Conservation (phyloP, 1,139 yeast genomes). For the Petasospora fabianii region DNA sequence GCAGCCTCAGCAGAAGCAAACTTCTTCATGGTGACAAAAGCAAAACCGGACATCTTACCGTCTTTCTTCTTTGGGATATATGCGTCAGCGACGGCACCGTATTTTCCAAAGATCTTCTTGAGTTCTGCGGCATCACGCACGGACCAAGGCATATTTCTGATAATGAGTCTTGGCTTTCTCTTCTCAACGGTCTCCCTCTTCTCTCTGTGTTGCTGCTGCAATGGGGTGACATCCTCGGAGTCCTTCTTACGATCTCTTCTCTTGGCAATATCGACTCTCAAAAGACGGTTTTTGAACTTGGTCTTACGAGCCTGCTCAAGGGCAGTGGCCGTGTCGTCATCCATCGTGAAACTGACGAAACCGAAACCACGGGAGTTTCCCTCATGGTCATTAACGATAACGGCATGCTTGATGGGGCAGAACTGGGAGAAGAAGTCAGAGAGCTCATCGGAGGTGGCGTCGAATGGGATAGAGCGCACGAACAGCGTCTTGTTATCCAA, state of each 20-base stretch:
- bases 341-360: slow-evolving; percentile 82
- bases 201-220: too few relatives aligned
- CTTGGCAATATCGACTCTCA: slow-evolving; percentile 85
- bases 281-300: slow-evolving; percentile 61
- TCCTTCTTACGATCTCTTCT: slow-evolving; percentile 90
- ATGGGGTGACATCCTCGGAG: too few relatives aligned
- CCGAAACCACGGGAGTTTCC: slow-evolving; percentile 88
- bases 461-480: slow-evolving; percentile 77
- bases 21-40: slow-evolving; percentile 87
- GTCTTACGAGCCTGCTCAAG: slow-evolving; percentile 61
- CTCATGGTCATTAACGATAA: slow-evolving; percentile 75
- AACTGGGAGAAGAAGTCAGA: slow-evolving; percentile 84
- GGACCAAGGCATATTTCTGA: slow-evolving; percentile 96
- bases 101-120: slow-evolving; percentile 66
- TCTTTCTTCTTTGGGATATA: slow-evolving; percentile 84
- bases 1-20: slow-evolving; percentile 77
- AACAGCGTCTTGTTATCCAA: slow-evolving; percentile 62
- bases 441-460: slow-evolving; percentile 76
- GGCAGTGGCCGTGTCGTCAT: slow-evolving; percentile 82
- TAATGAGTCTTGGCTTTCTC: slow-evolving; percentile 78
- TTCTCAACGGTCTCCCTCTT: slow-evolving; percentile 38
- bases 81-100: slow-evolving; percentile 86
- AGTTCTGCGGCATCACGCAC: slow-evolving; percentile 73
- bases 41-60: slow-evolving; percentile 93
- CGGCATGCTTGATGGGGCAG: slow-evolving; percentile 95